Base-by-base conservation (phyloP, 1,284 basidiomycete genomes). In the Spongiforma sp. region DNA sequence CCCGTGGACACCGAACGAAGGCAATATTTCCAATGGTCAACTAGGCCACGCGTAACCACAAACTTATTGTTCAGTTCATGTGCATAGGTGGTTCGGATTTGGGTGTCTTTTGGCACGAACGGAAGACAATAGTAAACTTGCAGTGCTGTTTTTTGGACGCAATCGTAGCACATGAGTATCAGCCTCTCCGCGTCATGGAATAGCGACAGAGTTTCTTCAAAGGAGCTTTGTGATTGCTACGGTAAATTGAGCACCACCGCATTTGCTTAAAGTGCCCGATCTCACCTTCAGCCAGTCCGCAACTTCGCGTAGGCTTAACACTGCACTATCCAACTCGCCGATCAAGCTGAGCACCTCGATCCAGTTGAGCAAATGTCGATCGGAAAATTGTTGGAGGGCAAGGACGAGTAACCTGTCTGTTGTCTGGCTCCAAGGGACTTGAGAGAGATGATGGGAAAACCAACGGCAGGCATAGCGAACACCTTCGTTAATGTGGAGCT, bases 391-490 rank as follows among this genome's bases (percentile, higher is more conserved):
- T 48, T 68, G 67, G 39, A 73, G 53, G 57, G 48, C 50, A 1
- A 55, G 39, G 33, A 73, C 7, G 21, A 74, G 65, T 4, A 50
- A 30, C 9, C 57, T 37, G 28, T 72, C 57, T 33, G 36, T 52
- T 36, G 3, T 50, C 21, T 5, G 53, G 37, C 65, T 48, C 37
- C 56, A 57, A 19, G 56, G 59, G 28, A 70, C 61, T 15, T 57
- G 59, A 10, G 64, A 65, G 19, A 72, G 41, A 62, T 72, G 71
- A 19, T 68, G 56, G 24, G 65, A 52, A 48, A 69, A 72, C 62
- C 69, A 66, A 24, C 72, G 69, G 37, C 72, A 74, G 43, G 71
- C 71, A 50, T 72, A 72, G 19, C 55, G 67, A 32, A 67, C 58
- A 17, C 63, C 67, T 32, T 64, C 70, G 36, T 65, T 62, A 14